Base-by-base conservation (phyloP, 2,329 filamentous ascomycete species). In the Exophiala bonariae region DNA sequence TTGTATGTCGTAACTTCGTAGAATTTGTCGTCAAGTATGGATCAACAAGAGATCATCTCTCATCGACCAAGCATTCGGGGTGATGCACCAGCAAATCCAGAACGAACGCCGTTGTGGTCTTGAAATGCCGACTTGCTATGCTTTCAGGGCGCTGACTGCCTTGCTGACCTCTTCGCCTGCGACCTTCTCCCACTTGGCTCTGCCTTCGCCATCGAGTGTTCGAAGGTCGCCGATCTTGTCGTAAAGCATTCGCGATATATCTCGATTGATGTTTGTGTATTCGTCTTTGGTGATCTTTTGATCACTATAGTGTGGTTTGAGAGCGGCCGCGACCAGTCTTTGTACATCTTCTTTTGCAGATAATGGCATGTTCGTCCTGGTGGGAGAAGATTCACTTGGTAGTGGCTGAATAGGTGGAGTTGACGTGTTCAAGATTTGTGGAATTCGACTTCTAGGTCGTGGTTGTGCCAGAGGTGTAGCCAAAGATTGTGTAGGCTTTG, bases 241-340 rank as follows among this genome's bases (percentile, higher is more conserved):
- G 68, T 99, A 99, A 49, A 99, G 75, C 70, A 86, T 87, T 48
- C 89, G 85, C 33, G 89, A 96, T 26, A 97, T 84, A 50, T 87
- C 85, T 53, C 90, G 85, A 64, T 97, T 97, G 69, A 97, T 96
- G 47, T 83, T 82, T 2, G 89, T 92, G 66, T 95, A 99, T 67
- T 96, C 86, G 50, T 96, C 88, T 58, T 90, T 88, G 14, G 85
- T 89, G 52, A 97, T 79, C 54, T 85, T 81, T 59, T 86, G 85
- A 33, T 85, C 85, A 53, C 84, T 80, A 75, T 92, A 97, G 56
- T 89, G 81, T 23, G 91, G 89, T 58, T 88, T 87, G 34, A 99
- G 74, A 4, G 87, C 89, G 33, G 79, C 75, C 55, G 89, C 87
- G 58, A 97, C 93, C 69, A 97, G 89, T 58, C 84, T 85, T 64